These are phyloP conservation scores for Juglanconis juglandina DNA, from an alignment of 2,329 filamentous ascomycete genomes.

Conservation along the genomic window DNA sequence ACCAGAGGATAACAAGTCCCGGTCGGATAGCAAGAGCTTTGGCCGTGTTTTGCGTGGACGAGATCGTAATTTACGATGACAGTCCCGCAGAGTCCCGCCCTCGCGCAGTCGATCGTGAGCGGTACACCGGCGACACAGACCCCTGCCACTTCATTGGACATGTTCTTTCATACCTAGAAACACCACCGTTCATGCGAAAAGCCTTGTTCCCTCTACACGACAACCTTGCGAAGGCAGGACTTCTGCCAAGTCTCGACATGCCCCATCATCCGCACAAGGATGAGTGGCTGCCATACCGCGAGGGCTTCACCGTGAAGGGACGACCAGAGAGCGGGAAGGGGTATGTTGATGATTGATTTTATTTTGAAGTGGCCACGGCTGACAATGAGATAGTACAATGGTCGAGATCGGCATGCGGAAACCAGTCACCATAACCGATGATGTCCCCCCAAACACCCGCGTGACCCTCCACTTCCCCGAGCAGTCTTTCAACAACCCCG, in stretches of 20 bases:
- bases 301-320: constrained; percentile 64
- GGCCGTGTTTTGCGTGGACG: constrained; percentile 80
- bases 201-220: constrained; percentile 74
- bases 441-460: constrained; percentile 67
- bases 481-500: constrained; percentile 42
- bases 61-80: constrained; percentile 80
- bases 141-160: constrained; percentile 78
- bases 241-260: constrained; percentile 76
- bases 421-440: constrained; percentile 52
- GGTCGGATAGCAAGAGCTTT: constrained; percentile 77
- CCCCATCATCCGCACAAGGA: constrained; percentile 75
- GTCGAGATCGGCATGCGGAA: constrained; percentile 57
- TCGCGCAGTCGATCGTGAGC: constrained; percentile 45
- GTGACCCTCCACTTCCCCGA: constrained; percentile 67
- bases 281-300: constrained; percentile 77
- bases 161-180: constrained; percentile 77
- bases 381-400: constrained; percentile 41
- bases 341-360: constrained; percentile 19
- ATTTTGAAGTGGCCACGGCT: constrained; percentile 5
- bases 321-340: constrained; percentile 37
- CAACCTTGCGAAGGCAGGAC: constrained; percentile 70
- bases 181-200: constrained; percentile 76
- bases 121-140: constrained; percentile 68
- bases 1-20: constrained; percentile 70
- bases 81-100: constrained; percentile 45